These are phyloP conservation scores for Bimuria novae-zelandiae DNA, from an alignment of 2,329 filamentous ascomycete species.

Conservation along the genomic window DNA sequence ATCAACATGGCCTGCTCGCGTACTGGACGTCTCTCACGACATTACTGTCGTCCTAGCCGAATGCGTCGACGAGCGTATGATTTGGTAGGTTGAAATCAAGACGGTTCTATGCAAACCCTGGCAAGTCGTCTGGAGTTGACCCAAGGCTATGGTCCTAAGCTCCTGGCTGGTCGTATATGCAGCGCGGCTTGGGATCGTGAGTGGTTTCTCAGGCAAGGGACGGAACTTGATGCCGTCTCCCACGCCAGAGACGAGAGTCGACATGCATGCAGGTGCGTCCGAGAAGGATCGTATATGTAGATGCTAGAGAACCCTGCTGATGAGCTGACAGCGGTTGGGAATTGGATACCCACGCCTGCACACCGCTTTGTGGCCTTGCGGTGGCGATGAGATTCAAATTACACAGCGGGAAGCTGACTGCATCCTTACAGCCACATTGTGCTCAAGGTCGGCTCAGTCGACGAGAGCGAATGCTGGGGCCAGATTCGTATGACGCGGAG, in stretches of 20 bases:
- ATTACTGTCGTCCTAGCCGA: neutral
- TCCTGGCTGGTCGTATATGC: neutral
- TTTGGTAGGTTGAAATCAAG: neutral
- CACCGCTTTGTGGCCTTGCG: slow-evolving; percentile 7
- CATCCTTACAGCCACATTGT: neutral
- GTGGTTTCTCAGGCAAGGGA: neutral
- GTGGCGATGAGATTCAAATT: neutral
- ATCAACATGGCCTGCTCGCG: slow-evolving; percentile 7
- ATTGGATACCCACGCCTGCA: neutral
- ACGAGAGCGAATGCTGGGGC: no score
- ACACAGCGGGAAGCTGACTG: neutral
- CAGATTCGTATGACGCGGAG: neutral
- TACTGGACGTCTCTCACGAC: slow-evolving; percentile 4
- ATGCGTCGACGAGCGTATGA: neutral
- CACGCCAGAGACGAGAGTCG: neutral
- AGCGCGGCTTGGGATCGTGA: neutral
- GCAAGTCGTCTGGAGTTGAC: neutral
- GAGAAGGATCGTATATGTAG: neutral
- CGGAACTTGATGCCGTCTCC: neutral
- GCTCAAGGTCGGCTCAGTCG: neutral
- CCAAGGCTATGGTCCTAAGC: neutral
- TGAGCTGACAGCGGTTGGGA: neutral
- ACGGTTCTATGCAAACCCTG: neutral
- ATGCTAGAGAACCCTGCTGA: neutral
- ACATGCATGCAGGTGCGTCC: neutral